Evolutionary conservation across 2,329 filamentous ascomycete genomes (phyloP).

Genomic region (Fusarium agapanthi): DNA sequence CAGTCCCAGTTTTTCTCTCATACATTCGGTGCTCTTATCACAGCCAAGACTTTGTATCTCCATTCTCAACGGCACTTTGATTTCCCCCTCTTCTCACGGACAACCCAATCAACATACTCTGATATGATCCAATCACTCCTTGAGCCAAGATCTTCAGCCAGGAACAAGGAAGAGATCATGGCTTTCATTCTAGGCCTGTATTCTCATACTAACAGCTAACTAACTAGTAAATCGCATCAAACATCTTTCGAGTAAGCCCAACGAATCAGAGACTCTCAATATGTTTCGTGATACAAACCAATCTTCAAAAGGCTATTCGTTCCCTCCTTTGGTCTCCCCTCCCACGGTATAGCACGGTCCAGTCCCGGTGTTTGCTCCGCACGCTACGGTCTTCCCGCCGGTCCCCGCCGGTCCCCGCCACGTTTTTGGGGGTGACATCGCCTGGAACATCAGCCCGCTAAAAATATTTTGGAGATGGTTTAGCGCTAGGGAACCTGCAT

Average conservation of each 20-base stretch:
- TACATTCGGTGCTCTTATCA: not conserved
- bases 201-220: not conserved
- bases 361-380: conserved; percentile 18
- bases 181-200: not conserved
- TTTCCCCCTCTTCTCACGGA: not conserved
- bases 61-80: not conserved
- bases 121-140: not conserved
- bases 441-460: conserved; percentile 26
- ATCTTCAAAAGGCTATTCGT: conserved; percentile 1
- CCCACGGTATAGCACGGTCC: not conserved
- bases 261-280: conserved; percentile 1
- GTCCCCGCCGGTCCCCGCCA: not conserved
- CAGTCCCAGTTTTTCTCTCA: conserved; percentile 2
- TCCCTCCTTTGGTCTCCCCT: not conserved
- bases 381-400: conserved; percentile 6
- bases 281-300: conserved; percentile 7
- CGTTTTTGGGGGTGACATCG: conserved; percentile 4
- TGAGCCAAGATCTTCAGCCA: conserved; percentile 9
- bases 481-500: conserved; percentile 18
- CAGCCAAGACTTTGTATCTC: not conserved
- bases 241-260: not conserved
- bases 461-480: conserved; percentile 22
- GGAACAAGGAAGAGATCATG: not conserved
- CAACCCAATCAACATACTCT: not conserved
- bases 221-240: not conserved